Evolutionary conservation across 2,329 filamentous ascomycete genomes (phyloP), one percentile per base, ranked within the genome.

Genomic region (Claviceps africana): DNA sequence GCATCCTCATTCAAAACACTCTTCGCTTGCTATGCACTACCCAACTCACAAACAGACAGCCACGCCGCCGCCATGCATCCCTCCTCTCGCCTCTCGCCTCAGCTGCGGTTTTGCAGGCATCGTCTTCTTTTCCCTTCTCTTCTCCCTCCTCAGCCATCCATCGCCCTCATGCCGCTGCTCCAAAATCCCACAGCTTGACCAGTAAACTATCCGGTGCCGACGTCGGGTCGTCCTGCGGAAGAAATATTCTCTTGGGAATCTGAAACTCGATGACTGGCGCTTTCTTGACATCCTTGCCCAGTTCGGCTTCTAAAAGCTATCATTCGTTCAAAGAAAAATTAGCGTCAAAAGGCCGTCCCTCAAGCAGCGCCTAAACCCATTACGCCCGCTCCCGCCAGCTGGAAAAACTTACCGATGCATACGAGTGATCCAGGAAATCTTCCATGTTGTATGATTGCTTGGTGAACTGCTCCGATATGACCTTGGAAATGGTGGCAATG

Each of bases 371-470:
- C 25, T 25, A 25, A 25, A 5, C 33, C 33, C 33, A 13, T 19
- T 15, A 6, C n/a, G 4, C 15, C 15, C 19, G 4, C 1, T 10
- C 21, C 31, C 21, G 7, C 6, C 35, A 11, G 17, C 10, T 30
- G 35, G 30, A 35, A 35, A 35, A 17, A 77, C 79, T 76, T 77
- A 85, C 83, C 64, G 81, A 87, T 61, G 75, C 79, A 68, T 97
- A 98, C 0, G 88, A 91, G 66, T 97, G 89, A 64, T 98, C 93
- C 47, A 97, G 71, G 68, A 98, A 98, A 64, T 98, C 93, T 64
- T 98, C 93, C n/a, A 96, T 71, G 60, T 89, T 93, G 68, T 97
- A 98, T 2, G 85, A 78, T 59, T 89, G 83, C 71, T 98, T 98
- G 2, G 93, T 98, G 66, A 97, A 98, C 66, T 97, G 93, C 69